phyloP scores from a whole-genome alignment of 1,139 yeast species.

The Blastobotrys ciferrii region DNA sequence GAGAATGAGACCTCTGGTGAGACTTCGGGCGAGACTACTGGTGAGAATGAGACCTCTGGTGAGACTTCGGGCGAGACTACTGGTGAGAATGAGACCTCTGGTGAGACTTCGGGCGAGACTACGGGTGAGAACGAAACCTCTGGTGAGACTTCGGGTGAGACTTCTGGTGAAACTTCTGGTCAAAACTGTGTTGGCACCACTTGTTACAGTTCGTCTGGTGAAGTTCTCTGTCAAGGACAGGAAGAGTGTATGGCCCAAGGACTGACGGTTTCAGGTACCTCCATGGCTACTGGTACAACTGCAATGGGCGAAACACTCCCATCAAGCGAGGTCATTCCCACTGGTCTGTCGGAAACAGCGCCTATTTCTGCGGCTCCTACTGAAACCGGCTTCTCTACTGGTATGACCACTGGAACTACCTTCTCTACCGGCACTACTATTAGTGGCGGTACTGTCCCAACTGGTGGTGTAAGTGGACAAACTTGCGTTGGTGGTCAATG shows the following conservation, averaged over 20 bases:
- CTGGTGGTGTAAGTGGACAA: neutral
- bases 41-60: neutral
- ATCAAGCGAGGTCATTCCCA: neutral
- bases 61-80: neutral
- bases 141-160: neutral
- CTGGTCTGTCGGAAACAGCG: neutral
- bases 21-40: neutral
- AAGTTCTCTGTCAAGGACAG: neutral
- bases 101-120: neutral
- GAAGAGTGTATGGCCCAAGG: neutral
- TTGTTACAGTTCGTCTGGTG: neutral
- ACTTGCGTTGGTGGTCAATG: neutral
- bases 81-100: neutral
- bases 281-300: neutral
- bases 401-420: slow-evolving; percentile 1
- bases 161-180: neutral
- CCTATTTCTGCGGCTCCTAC: neutral
- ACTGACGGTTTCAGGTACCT: neutral
- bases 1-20: too few relatives aligned
- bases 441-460: slow-evolving; percentile 1
- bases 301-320: neutral
- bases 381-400: neutral
- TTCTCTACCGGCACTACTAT: neutral
- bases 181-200: slow-evolving; percentile 1
- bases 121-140: neutral